phyloP scores from a whole-genome alignment of 2,329 filamentous ascomycete species.

The Fusarium sp. region DNA sequence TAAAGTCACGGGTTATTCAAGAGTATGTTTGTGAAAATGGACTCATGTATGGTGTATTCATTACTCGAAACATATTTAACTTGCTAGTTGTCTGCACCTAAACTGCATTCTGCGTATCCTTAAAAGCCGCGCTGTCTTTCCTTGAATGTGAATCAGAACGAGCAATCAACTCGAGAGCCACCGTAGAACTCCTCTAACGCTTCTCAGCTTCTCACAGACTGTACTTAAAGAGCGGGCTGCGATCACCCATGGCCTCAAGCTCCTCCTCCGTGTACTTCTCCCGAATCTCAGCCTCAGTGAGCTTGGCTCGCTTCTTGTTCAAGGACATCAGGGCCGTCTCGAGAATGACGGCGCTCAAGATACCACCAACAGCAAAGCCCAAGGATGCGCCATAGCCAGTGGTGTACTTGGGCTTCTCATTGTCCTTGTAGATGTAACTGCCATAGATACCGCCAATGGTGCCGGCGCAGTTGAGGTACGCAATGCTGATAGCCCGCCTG shows the following conservation, averaged over 20 bases:
- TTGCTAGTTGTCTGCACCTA: background rate
- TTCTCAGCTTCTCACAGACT: background rate
- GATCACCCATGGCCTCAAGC: slow-evolving; percentile 48
- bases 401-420: slow-evolving; percentile 42
- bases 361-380: slow-evolving; percentile 33
- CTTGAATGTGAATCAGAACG: background rate
- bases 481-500: slow-evolving; percentile 52
- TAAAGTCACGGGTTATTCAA: background rate
- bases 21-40: background rate
- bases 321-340: slow-evolving; percentile 35
- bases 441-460: slow-evolving; percentile 42
- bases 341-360: slow-evolving; percentile 26
- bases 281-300: slow-evolving; percentile 42
- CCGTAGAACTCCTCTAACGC: too few species aligned
- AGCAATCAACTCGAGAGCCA: background rate
- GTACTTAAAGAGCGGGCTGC: slow-evolving; percentile 42
- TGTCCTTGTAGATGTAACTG: slow-evolving; percentile 40
- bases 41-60: background rate
- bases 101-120: background rate
- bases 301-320: slow-evolving; percentile 42
- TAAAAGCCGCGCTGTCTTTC: background rate
- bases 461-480: slow-evolving; percentile 44
- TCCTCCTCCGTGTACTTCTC: slow-evolving; percentile 47
- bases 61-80: background rate
- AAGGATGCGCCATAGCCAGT: slow-evolving; percentile 42